Base-by-base conservation (phyloP, 1,139 yeast genomes). In the Yamadazyma atmosphaerica region DNA sequence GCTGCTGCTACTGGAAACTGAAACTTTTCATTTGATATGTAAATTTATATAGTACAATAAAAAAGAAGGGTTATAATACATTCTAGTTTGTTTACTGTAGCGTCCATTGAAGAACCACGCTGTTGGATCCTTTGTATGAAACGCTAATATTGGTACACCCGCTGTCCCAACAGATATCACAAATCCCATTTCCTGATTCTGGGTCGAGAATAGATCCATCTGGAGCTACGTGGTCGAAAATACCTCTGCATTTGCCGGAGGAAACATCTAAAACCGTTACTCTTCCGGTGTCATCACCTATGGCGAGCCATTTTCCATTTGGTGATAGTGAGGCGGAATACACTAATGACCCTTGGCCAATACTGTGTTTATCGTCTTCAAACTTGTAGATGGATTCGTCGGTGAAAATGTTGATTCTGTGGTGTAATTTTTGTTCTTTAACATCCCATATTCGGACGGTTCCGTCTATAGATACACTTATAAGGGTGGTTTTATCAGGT, bases 371-470 rank as follows among this genome's bases (percentile, higher is more conserved):
- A n/a, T 19, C 15, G 13, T 36, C 32, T 10, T 39, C 33, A 3
- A 41, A 29, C 4, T 38, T 40, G 25, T 40, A 43, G 7, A 27
- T 26, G 1, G 24, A 11, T 5, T 14, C 12, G 23, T 43, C 46
- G 15, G 38, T 41, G 39, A 48, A 46, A 3, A 47, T 39, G 26
- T 44, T 42, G 12, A 28, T 23, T 10, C 30, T 21, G 9, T 15
- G 15, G 3, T 23, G 17, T 2, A 39, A 30, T 3, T 35, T 54
- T 14, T 81, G 81, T 6, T 57, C 58, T 12, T 61, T 51, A 1
- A 77, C 67, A 47, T 84, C 77, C 95, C 95, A 88, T 0, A 86
- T 51, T 40, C 85, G 72, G 2, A 83, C 62, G 0, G 82, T 66
- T 1, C 95, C 90, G 47, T 87, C 95, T 59, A 86, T 65, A 1